These are phyloP conservation scores for Neofusicoccum umdonicola DNA, from an alignment of 2,329 filamentous ascomycete species.

Conservation along the genomic window DNA sequence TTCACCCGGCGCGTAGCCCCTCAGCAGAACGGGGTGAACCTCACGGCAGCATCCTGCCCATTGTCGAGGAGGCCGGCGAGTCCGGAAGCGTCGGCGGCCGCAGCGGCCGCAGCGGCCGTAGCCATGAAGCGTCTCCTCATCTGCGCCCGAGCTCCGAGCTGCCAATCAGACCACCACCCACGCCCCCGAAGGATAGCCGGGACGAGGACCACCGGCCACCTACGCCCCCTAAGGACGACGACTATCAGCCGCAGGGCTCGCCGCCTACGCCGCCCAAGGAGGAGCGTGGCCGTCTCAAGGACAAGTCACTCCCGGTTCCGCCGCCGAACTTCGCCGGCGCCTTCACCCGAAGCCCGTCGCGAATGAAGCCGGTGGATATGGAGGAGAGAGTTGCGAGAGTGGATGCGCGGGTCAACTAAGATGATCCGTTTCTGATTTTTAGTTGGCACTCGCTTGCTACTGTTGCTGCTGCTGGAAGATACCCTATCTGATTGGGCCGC, in stretches of 20 bases:
- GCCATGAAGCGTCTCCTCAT: slow-evolving; percentile 20
- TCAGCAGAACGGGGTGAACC: slow-evolving; percentile 56
- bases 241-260: slow-evolving; percentile 25
- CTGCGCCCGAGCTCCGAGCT: slow-evolving; percentile 19
- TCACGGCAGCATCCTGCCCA: slow-evolving; percentile 65
- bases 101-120: slow-evolving; percentile 48
- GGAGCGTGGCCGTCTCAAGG: slow-evolving; percentile 25
- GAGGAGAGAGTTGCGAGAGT: slow-evolving; percentile 13
- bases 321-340: slow-evolving; percentile 18
- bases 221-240: slow-evolving; percentile 37
- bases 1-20: slow-evolving; percentile 58
- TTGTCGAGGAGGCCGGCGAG: slow-evolving; percentile 89
- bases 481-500: slow-evolving; percentile 9
- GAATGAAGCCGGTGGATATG: slow-evolving; percentile 17
- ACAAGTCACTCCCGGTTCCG: slow-evolving; percentile 36
- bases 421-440: background rate
- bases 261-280: slow-evolving; percentile 44
- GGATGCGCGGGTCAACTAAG: slow-evolving; percentile 14
- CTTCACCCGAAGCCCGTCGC: slow-evolving; percentile 21
- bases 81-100: slow-evolving; percentile 63
- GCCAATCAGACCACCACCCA: slow-evolving; percentile 40
- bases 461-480: slow-evolving; percentile 12
- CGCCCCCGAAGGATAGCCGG: slow-evolving; percentile 43
- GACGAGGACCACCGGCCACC: slow-evolving; percentile 32
- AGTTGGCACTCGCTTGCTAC: slow-evolving; percentile 5